Conservation (phyloP, 345 rosid species). For the Dipteronia dyeriana region DNA sequence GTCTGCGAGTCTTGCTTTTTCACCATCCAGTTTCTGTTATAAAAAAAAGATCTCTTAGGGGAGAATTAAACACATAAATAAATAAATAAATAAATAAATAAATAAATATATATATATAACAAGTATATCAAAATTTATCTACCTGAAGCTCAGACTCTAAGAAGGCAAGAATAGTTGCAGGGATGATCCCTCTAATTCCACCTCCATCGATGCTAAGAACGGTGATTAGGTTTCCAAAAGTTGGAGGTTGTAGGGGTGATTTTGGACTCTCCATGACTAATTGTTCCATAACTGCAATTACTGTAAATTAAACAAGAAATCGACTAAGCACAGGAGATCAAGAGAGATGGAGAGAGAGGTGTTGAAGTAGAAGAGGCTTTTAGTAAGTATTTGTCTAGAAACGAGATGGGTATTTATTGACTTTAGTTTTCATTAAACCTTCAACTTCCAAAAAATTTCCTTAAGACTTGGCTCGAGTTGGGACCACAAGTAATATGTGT, state of each 20-base stretch:
- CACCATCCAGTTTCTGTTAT: conserved; percentile 67
- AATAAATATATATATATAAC: too few species aligned
- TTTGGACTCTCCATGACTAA: conserved; percentile 35
- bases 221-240: conserved; percentile 52
- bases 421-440: not conserved
- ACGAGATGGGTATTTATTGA: conserved; percentile 6
- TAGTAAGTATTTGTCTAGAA: not conserved
- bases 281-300: too few species aligned
- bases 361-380: not conserved
- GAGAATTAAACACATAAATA: too few species aligned
- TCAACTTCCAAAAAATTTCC: not conserved
- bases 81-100: too few species aligned
- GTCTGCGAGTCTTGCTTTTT: conserved; percentile 65
- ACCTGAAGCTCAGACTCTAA: conserved; percentile 80
- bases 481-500: too few species aligned
- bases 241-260: conserved; percentile 60
- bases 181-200: conserved; percentile 76
- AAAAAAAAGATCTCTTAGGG: too few species aligned
- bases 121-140: too few species aligned
- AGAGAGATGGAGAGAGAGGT: not conserved
- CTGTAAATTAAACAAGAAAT: not conserved
- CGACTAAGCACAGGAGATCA: not conserved
- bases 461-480: too few species aligned
- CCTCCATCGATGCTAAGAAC: conserved; percentile 84
- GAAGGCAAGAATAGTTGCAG: conserved; percentile 55